These are phyloP conservation scores for Syncephalastrum contaminatum DNA, from an alignment of 371 early-diverging fungal species.

Conservation along the genomic window DNA sequence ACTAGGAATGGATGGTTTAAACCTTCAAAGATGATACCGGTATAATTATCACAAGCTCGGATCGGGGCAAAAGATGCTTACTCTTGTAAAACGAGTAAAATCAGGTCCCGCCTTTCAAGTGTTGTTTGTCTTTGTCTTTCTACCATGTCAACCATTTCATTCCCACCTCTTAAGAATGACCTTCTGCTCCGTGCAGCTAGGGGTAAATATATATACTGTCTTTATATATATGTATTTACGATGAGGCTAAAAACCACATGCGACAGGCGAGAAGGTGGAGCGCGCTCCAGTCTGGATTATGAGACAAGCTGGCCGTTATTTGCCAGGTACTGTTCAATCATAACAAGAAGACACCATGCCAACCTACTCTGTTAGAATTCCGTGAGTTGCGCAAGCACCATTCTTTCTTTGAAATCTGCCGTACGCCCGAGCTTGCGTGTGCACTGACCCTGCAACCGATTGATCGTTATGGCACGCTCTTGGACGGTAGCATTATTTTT, in stretches of 20 bases:
- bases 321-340: constrained; percentile 71
- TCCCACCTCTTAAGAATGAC: constrained; percentile 90
- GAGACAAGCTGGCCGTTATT: constrained; percentile 97
- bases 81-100: too few species aligned
- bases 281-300: constrained; percentile 97
- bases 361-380: constrained; percentile 65
- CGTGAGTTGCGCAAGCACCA: constrained; percentile 78
- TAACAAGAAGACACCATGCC: neutral
- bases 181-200: constrained; percentile 85
- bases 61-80: too few species aligned
- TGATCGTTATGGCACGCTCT: constrained; percentile 82
- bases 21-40: too few species aligned
- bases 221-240: neutral
- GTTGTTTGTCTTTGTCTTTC: too few species aligned
- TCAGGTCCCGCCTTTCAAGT: too few species aligned
- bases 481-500: constrained; percentile 98
- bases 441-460: constrained; percentile 96
- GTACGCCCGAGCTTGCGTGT: constrained; percentile 92
- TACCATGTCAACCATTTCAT: constrained; percentile 26
- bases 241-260: too few species aligned
- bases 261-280: constrained; percentile 75
- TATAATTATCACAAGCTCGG: too few species aligned
- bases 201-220: constrained; percentile 36
- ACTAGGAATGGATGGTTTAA: too few species aligned
- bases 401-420: constrained; percentile 94